phyloP scores from a whole-genome alignment of 306 rosid species.

The Quillaja saponaria region DNA sequence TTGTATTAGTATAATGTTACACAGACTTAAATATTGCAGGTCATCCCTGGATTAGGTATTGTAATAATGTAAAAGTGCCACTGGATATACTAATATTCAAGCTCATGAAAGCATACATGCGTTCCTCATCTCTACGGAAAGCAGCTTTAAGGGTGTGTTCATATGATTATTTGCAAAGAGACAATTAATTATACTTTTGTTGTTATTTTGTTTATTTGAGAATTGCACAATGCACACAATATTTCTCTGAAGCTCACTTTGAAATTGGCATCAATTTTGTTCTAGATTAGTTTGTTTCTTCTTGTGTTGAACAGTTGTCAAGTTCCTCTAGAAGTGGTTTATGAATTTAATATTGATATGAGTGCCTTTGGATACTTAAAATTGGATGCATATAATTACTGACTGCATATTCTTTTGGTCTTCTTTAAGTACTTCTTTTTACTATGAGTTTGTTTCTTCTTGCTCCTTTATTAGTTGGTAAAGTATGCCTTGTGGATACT shows the following conservation, averaged over 20 bases:
- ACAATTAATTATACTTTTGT: slow-evolving; percentile 14
- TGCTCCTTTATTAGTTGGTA: not conserved
- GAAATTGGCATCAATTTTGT: too few species aligned
- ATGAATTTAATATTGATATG: too few species aligned
- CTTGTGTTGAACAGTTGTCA: too few species aligned
- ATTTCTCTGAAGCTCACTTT: too few species aligned
- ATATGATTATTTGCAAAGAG: slow-evolving; percentile 15
- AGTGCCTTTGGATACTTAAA: not conserved
- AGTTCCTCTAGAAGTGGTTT: too few species aligned
- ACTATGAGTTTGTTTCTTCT: not conserved
- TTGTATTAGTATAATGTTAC: slow-evolving; percentile 28
- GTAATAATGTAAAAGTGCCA: slow-evolving; percentile 61
- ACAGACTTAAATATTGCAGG: slow-evolving; percentile 57
- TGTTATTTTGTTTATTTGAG: not conserved
- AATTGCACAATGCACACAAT: not conserved
- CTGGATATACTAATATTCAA: slow-evolving; percentile 77
- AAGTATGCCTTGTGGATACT: slow-evolving; percentile 8
- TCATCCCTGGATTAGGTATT: slow-evolving; percentile 83
- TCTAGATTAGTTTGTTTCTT: too few species aligned
- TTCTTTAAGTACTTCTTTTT: slow-evolving; percentile 1
- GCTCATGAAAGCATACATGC: slow-evolving; percentile 88
- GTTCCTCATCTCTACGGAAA: slow-evolving; percentile 80
- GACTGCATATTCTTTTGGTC: slow-evolving; percentile 1
- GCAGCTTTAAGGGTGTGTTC: slow-evolving; percentile 86
- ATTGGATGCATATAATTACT: slow-evolving; percentile 10